Base-by-base conservation (phyloP, 2,329 filamentous ascomycete genomes). In the Pseudogymnoascus sp. region DNA sequence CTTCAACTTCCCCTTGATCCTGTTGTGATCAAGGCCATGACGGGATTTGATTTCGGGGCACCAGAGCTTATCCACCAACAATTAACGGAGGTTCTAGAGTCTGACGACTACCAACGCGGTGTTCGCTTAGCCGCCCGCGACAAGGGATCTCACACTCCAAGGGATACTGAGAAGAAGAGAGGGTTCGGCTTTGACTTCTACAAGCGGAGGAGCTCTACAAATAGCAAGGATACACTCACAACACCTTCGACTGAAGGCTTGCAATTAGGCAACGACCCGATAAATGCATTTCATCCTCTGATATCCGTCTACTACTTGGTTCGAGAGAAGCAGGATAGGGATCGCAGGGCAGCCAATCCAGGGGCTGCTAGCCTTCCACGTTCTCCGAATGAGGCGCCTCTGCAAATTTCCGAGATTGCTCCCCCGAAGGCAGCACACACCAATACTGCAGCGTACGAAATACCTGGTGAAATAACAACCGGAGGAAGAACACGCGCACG, bases 231-330 rank as follows among this genome's bases (percentile, higher is more conserved):
- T 72, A 96, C 92, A 2, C 79, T 99, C 66, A 85, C 83, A 4
- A 88, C 87, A 1, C 88, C 90, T n/a, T 98, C 93, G 61, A 85
- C 87, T 1, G 95, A 99, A 74, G 90, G 89, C 3, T 81, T 98
- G 16, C 87, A 91, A 67, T 78, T 93, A 35, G 92, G 92, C 10
- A 85, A 84, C 63, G 95, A 99, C 71, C 93, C 95, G 0, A 78
- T 96, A 64, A 98, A 98, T 74, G 95, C 95, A 3, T 99, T 90
- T 74, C 93, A 90, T 70, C 95, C 95, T 6, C 80, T 98, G 12
- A 81, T 98, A 6, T 98, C 95, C 1, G 88, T 99, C 12, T 99
- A 99, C 75, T 96, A 96, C 71, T 83, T 99, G 2, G 95, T 96
- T n/a, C 88, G 86, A 68, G 95, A 99, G 78, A 98, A 98, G 77